These are phyloP conservation scores for Kurtzmaniella quercitrusa DNA, from an alignment of 1,139 yeast species.

Conservation along the genomic window DNA sequence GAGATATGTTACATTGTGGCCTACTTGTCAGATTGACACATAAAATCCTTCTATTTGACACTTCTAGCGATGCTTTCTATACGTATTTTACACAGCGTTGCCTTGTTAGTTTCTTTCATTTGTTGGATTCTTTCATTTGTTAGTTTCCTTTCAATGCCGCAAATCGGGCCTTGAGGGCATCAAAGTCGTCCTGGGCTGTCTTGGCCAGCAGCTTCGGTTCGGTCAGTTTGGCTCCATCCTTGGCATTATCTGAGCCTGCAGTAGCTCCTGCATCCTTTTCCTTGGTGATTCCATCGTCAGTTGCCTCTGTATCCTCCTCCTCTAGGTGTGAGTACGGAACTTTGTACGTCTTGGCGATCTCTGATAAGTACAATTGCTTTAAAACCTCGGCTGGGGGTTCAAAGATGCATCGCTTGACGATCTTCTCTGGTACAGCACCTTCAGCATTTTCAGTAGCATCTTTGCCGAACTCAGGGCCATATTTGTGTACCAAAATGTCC, in stretches of 20 bases:
- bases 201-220: slow-evolving; percentile 9
- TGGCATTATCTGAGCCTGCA: slow-evolving; percentile 9
- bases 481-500: slow-evolving; percentile 59
- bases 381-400: slow-evolving; percentile 65
- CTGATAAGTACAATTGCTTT: slow-evolving; percentile 68
- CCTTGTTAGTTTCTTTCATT: no score
- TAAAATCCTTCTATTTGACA: no score
- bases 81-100: no score
- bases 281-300: slow-evolving; percentile 29
- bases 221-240: slow-evolving; percentile 9
- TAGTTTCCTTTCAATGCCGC: slow-evolving; percentile 37
- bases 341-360: slow-evolving; percentile 76
- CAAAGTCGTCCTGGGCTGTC: slow-evolving; percentile 29
- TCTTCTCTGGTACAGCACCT: slow-evolving; percentile 60
- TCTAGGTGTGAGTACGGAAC: slow-evolving; percentile 60
- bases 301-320: slow-evolving; percentile 19
- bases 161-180: slow-evolving; percentile 41
- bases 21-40: no score
- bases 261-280: neutral
- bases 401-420: slow-evolving; percentile 57
- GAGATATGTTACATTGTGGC: no score
- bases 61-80: no score
- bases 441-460: slow-evolving; percentile 55
- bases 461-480: slow-evolving; percentile 60
- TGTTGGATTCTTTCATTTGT: neutral